Percentiles rank a stretch among this genome's conserved stretches.
These are phyloP conservation scores for Crepidotus variabilis DNA, from an alignment of 768 basidiomycete genomes.

Conservation along the genomic window DNA sequence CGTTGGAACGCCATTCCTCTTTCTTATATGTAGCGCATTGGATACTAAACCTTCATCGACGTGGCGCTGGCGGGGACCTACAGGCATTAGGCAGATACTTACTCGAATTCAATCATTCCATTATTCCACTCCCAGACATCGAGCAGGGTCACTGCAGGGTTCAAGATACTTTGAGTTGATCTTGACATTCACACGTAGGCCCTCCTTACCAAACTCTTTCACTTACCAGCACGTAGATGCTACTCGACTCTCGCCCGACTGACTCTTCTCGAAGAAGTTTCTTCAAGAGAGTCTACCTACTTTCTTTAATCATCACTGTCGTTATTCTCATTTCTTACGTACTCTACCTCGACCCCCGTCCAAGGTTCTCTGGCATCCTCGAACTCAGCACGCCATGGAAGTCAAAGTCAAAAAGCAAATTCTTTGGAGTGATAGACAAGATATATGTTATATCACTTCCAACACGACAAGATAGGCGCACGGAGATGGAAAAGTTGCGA, in stretches of 20 bases:
- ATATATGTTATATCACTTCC: constrained; percentile 63
- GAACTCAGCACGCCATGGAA: background rate
- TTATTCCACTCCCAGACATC: too few relatives aligned
- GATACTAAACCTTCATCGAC: too few relatives aligned
- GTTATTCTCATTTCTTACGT: background rate
- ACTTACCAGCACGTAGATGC: background rate
- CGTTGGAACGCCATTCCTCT: too few relatives aligned
- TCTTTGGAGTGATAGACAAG: constrained; percentile 35
- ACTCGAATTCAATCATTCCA: too few relatives aligned
- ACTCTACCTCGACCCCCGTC: background rate
- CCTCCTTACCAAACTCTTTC: too few relatives aligned
- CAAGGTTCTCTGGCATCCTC: background rate
- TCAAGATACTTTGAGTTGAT: too few relatives aligned
- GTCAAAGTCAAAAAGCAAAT: background rate
- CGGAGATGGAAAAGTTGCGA: constrained; percentile 55
- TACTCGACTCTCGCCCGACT: background rate
- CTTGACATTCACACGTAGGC: too few relatives aligned
- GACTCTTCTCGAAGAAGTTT: background rate
- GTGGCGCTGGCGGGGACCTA: too few relatives aligned
- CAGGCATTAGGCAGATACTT: too few relatives aligned
- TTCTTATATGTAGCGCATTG: too few relatives aligned
- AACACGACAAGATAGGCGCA: constrained; percentile 48
- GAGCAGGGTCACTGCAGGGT: too few relatives aligned
- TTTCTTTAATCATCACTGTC: background rate
- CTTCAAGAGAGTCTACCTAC: background rate